A percentile compares a stretch with the other conserved stretches of the same genome.
These are phyloP conservation scores for Saccharomycopsis amapae DNA, from an alignment of 805 yeast genomes.

Conservation along the genomic window DNA sequence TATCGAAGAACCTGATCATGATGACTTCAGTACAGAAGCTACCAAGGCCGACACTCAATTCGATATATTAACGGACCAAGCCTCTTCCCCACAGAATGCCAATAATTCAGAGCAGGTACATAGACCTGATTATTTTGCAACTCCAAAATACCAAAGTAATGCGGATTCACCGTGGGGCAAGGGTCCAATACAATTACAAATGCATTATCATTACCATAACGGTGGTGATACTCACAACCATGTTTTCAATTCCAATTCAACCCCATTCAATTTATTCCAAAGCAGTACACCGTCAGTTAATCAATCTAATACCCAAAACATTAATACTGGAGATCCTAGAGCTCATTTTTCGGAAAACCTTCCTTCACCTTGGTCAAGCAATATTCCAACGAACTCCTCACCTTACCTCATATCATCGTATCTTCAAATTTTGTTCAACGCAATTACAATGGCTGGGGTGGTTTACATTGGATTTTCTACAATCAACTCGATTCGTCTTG, in stretches of 20 bases:
- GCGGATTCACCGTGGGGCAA: too few relatives aligned
- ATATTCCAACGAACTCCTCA: conserved; percentile 19
- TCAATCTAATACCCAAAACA: too few relatives aligned
- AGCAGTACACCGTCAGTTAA: neutral
- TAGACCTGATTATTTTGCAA: neutral
- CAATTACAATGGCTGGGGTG: conserved; percentile 38
- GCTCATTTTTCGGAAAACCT: neutral
- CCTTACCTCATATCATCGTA: conserved; percentile 58
- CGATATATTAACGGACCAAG: neutral
- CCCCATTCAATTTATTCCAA: neutral
- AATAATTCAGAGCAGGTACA: neutral
- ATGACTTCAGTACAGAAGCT: neutral
- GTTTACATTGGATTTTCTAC: conserved; percentile 38
- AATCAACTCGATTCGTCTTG: conserved; percentile 44
- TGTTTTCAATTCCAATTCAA: neutral
- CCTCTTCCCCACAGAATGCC: too few relatives aligned
- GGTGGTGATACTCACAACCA: neutral
- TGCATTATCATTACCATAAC: conserved; percentile 8
- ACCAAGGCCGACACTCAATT: neutral
- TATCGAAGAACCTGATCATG: neutral
- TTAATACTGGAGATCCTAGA: too few relatives aligned
- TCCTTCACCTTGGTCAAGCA: conserved; percentile 18
- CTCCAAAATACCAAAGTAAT: neutral
- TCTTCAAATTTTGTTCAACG: conserved; percentile 48
- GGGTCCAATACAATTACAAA: neutral